Percentiles rank a stretch among this genome's conserved stretches.
phyloP scores from a whole-genome alignment of 768 basidiomycete species.

The Termitomyces sp. region DNA sequence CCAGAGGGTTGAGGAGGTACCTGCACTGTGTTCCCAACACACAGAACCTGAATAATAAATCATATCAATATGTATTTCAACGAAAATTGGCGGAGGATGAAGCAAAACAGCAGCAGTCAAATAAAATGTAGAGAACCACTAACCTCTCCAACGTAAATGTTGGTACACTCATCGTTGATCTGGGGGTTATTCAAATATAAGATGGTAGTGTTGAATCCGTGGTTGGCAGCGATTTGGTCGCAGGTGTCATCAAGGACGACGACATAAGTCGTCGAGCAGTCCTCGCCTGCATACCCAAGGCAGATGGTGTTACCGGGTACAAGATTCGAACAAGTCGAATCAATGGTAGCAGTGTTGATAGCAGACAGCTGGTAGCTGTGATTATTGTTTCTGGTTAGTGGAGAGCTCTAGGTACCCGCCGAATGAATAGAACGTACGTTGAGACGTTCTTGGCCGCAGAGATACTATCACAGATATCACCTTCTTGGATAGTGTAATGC shows the following conservation, averaged over 20 bases:
- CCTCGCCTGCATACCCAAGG: constrained; percentile 51
- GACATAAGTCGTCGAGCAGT: constrained; percentile 58
- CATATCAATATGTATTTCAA: neutral
- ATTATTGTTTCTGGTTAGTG: constrained; percentile 2
- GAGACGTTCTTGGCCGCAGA: constrained; percentile 56
- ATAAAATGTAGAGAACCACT: constrained; percentile 13
- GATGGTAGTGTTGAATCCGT: constrained; percentile 45
- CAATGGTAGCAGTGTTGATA: constrained; percentile 47
- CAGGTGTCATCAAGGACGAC: constrained; percentile 57
- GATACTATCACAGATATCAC: constrained; percentile 66
- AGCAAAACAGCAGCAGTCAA: too few relatives aligned
- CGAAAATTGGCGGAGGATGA: neutral
- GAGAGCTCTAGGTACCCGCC: neutral
- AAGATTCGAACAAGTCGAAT: constrained; percentile 56
- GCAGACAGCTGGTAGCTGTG: constrained; percentile 68
- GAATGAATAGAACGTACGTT: constrained; percentile 36
- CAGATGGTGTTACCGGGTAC: constrained; percentile 45
- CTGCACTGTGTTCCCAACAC: constrained; percentile 32
- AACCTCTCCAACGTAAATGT: constrained; percentile 77
- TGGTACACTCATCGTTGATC: constrained; percentile 46
- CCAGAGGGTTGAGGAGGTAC: constrained; percentile 37
- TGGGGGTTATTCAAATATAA: constrained; percentile 73
- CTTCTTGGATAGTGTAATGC: constrained; percentile 46
- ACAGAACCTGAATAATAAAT: constrained; percentile 38
- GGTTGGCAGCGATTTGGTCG: constrained; percentile 32